Conservation (phyloP, 2,329 filamentous ascomycete genomes). For the Aureobasidium melanogenum region DNA sequence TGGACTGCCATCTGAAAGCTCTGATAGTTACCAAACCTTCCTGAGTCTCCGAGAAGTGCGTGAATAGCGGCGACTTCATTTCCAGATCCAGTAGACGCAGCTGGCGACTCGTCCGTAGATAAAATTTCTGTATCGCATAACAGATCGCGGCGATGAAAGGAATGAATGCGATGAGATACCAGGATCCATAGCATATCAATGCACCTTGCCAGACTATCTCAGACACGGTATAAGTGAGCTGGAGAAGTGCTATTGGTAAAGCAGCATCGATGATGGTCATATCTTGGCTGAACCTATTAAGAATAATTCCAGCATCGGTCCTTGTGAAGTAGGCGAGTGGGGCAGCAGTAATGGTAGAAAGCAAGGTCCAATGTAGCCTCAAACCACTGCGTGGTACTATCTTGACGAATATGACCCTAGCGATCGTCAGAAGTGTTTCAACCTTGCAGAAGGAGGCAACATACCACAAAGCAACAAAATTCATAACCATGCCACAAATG, state of each 20-base stretch:
- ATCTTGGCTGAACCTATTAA: constrained; percentile 34
- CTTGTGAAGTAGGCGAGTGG: neutral
- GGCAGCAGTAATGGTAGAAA: neutral
- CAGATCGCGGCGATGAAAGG: neutral
- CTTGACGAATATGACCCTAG: neutral
- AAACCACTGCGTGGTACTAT: neutral
- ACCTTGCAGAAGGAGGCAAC: neutral
- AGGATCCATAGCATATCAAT: neutral
- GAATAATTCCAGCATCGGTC: neutral
- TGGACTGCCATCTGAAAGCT: constrained; percentile 40
- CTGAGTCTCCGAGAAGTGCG: constrained; percentile 44
- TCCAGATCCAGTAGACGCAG: constrained; percentile 47
- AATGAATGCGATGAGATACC: neutral
- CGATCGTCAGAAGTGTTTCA: neutral
- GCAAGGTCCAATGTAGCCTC: neutral
- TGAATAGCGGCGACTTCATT: constrained; percentile 40
- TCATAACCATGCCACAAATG: neutral
- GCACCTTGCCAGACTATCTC: neutral
- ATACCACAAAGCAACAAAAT: neutral
- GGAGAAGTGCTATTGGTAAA: constrained; percentile 15
- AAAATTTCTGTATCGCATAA: constrained; percentile 34
- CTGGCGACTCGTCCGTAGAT: constrained; percentile 40
- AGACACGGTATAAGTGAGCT: neutral
- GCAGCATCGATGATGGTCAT: constrained; percentile 34
- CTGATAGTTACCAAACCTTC: constrained; percentile 42